phyloP scores from a whole-genome alignment of 306 rosid species.

The Calophaca sinica region DNA sequence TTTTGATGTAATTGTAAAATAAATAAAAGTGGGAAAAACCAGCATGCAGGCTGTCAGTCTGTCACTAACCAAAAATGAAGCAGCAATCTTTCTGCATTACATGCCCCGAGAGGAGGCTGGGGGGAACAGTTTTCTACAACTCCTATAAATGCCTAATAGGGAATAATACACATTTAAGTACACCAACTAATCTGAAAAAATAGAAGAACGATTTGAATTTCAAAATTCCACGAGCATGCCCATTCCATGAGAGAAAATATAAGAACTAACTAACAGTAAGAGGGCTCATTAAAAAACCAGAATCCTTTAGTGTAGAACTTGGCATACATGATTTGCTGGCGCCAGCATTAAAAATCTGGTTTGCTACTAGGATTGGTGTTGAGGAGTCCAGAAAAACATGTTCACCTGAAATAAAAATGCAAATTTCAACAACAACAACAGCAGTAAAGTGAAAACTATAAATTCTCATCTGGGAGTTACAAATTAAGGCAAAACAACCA shows the following conservation, averaged over 20 bases:
- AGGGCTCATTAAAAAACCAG: not conserved
- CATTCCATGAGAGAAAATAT: not conserved
- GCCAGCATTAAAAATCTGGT: conserved; percentile 79
- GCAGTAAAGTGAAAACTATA: not conserved
- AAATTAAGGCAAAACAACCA: conserved; percentile 34
- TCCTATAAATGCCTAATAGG: not conserved
- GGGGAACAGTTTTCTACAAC: not conserved
- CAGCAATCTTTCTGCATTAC: conserved; percentile 2
- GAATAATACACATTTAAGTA: not conserved
- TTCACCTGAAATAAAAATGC: conserved; percentile 67
- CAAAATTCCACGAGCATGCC: conserved; percentile 32
- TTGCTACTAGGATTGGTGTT: conserved; percentile 67
- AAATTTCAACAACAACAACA: not conserved
- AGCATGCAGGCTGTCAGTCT: too few species aligned
- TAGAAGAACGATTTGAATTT: not conserved
- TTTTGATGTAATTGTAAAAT: too few species aligned
- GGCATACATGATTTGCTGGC: conserved; percentile 82
- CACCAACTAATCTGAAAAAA: not conserved
- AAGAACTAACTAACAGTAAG: conserved; percentile 13
- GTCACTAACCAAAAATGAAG: not conserved
- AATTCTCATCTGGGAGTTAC: conserved; percentile 10
- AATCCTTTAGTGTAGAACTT: conserved; percentile 31
- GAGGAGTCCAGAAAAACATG: conserved; percentile 74
- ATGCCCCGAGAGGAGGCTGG: not conserved
- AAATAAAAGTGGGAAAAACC: too few species aligned